These are phyloP conservation scores for Phytophthora kernoviae DNA, from an alignment of 352 stramenopile genomes.

Conservation along the genomic window DNA sequence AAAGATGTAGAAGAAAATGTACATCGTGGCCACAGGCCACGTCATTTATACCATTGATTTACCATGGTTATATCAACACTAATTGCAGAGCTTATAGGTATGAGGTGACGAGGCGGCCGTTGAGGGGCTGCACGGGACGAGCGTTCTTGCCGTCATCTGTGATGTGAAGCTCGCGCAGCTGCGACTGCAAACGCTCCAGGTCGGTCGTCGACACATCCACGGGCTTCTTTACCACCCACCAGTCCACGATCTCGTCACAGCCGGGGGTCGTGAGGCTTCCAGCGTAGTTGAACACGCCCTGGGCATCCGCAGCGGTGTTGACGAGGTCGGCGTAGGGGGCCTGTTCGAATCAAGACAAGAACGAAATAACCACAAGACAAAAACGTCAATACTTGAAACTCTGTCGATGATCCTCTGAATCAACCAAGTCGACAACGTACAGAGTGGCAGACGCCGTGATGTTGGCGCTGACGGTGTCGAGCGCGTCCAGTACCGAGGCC, in stretches of 20 bases:
- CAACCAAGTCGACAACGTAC: not conserved
- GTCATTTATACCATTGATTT: not conserved
- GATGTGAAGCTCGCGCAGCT: slow-evolving; percentile 20
- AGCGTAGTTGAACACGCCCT: slow-evolving; percentile 54
- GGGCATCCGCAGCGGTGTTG: slow-evolving; percentile 27
- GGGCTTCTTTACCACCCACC: slow-evolving; percentile 50
- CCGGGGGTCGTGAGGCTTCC: slow-evolving; percentile 53
- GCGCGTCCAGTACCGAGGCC: slow-evolving; percentile 5
- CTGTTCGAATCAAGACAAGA: slow-evolving; percentile 1
- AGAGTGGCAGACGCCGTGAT: slow-evolving; percentile 7
- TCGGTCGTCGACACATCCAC: slow-evolving; percentile 35
- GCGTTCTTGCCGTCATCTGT: slow-evolving; percentile 37
- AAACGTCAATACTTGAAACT: not conserved
- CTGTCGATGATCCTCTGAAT: not conserved
- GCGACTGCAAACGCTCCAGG: slow-evolving; percentile 23
- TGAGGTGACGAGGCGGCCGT: slow-evolving; percentile 23
- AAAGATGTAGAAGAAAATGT: slow-evolving; percentile 1
- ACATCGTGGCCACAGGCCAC: not conserved
- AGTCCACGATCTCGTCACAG: too few relatives aligned
- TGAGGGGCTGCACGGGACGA: slow-evolving; percentile 34
- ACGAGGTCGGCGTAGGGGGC: slow-evolving; percentile 45
- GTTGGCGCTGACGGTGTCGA: slow-evolving; percentile 8
- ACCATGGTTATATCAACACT: not conserved
- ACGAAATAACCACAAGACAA: not conserved
- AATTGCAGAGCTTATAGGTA: not conserved